Evolutionary conservation across 805 yeast species (phyloP).

Genomic region (Saturnispora quitensis): DNA sequence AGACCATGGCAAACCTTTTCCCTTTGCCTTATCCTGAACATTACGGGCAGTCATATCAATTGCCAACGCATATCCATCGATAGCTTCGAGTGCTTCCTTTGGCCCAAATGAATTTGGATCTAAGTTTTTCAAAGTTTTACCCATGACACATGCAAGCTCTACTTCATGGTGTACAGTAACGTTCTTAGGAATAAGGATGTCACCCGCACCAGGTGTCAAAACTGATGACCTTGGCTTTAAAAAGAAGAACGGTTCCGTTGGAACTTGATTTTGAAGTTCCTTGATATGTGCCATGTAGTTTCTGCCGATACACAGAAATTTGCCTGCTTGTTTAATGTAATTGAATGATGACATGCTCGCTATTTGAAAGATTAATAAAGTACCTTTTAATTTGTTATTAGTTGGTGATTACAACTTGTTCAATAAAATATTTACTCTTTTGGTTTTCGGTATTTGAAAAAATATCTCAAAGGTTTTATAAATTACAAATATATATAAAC

Average conservation of each 20-base stretch:
- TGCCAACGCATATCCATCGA: conserved; percentile 83
- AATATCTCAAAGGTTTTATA: not conserved
- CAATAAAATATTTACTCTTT: not conserved
- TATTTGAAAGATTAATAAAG: too few species aligned
- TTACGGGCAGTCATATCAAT: conserved; percentile 94
- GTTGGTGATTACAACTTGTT: not conserved
- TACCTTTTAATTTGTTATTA: too few species aligned
- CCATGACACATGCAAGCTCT: conserved; percentile 75
- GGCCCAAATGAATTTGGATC: conserved; percentile 47
- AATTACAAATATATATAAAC: not conserved
- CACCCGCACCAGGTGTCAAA: conserved; percentile 58
- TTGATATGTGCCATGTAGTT: conserved; percentile 94
- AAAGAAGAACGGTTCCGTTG: conserved; percentile 86
- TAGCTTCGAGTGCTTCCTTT: conserved; percentile 63
- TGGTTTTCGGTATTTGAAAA: not conserved
- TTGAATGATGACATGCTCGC: conserved; percentile 31
- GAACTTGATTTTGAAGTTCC: conserved; percentile 75
- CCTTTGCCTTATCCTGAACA: conserved; percentile 90
- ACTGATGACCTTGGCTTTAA: conserved; percentile 81
- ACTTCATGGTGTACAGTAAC: conserved; percentile 84
- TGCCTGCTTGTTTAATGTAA: conserved; percentile 56
- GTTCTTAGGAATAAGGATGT: conserved; percentile 76
- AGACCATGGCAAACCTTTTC: conserved; percentile 93
- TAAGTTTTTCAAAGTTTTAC: conserved; percentile 52
- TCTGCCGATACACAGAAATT: conserved; percentile 91